Base-by-base conservation (phyloP, 306 rosid genomes). In the Argentina anserina region DNA sequence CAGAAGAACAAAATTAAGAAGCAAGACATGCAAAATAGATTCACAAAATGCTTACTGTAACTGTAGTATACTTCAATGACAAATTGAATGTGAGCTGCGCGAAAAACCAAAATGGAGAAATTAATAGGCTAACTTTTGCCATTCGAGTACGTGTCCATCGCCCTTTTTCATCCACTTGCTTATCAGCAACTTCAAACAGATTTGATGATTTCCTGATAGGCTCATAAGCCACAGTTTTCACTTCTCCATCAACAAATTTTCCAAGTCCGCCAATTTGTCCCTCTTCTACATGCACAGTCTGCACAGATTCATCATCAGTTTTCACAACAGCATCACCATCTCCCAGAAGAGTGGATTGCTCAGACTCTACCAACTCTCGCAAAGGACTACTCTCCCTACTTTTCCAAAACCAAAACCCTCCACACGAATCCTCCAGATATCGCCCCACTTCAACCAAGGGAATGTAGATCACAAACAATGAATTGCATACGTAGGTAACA, bases 31-130 rank as follows among this genome's bases (percentile, higher is more conserved):
- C n/a, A 78, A 68, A 15, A 49, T 56, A 65, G 72, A 47, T 17
- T 52, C 10, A 3, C 34, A 21, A 63, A 25, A 67, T 49, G 55
- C 87, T 86, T 81, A 94, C 99, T 7, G 99, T 91, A 55, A 94
- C 99, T 5, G 96, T 91, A 50, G 99, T 94, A 75, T 91, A 94
- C 90, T 91, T 89, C 88, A 94, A 79, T 10, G 99, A 94, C 43
- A 94, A 73, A 76, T 91, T 94, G 81, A 94, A 94, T 31, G 86
- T 84, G 82, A 94, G 97, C 62, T 94, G 99, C 6, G 99, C 99
- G 0, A 91, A 67, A 81, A 94, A 94, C 99, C 99, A 94, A 75
- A 94, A 85, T 3, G 99, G 97, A 75, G 91, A 87, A 60, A 94
- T 86, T 84, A 89, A 81, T 5, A 94, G 71, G 81, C 99, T 89